A percentile compares a stretch with the other conserved stretches of the same genome.
These are phyloP conservation scores for Leishmania guyanensis DNA, from an alignment of 208 protist genomes.

Conservation along the genomic window DNA sequence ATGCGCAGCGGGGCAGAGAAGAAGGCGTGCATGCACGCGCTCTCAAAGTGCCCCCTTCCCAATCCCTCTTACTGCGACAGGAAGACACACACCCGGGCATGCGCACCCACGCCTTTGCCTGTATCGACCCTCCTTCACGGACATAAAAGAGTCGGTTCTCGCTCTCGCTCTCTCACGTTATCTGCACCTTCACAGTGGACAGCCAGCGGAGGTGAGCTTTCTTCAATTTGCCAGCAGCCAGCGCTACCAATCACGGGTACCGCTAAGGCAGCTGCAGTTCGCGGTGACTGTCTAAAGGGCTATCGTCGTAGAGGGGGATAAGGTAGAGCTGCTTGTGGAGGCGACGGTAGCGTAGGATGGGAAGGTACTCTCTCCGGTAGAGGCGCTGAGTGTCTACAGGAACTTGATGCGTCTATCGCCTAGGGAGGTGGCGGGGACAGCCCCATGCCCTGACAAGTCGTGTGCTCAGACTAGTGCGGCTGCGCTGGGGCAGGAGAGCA, in stretches of 20 bases:
- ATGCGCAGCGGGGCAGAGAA: neutral
- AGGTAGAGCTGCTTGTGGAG: slow-evolving; percentile 46
- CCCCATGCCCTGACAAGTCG: neutral
- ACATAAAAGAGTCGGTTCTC: neutral
- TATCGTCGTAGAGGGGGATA: slow-evolving; percentile 65
- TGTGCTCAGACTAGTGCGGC: neutral
- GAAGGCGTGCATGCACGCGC: neutral
- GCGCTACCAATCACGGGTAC: slow-evolving; percentile 53
- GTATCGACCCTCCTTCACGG: neutral
- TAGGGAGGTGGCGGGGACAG: neutral
- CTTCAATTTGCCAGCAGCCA: slow-evolving; percentile 61
- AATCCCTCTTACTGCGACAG: neutral
- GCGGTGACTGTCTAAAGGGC: slow-evolving; percentile 65
- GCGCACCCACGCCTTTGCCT: neutral
- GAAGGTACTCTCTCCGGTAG: slow-evolving; percentile 66
- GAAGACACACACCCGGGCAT: neutral
- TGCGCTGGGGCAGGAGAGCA: neutral
- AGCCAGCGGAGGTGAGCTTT: slow-evolving; percentile 41
- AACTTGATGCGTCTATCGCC: slow-evolving; percentile 11
- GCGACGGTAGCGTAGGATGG: slow-evolving; percentile 58
- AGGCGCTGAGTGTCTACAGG: slow-evolving; percentile 44
- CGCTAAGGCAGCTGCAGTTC: slow-evolving; percentile 56
- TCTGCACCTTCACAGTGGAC: neutral
- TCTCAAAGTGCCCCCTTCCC: neutral
- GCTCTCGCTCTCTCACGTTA: neutral